phyloP scores from a whole-genome alignment of 2,329 filamentous ascomycete species.

The Arthrobotrys entomopaga region DNA sequence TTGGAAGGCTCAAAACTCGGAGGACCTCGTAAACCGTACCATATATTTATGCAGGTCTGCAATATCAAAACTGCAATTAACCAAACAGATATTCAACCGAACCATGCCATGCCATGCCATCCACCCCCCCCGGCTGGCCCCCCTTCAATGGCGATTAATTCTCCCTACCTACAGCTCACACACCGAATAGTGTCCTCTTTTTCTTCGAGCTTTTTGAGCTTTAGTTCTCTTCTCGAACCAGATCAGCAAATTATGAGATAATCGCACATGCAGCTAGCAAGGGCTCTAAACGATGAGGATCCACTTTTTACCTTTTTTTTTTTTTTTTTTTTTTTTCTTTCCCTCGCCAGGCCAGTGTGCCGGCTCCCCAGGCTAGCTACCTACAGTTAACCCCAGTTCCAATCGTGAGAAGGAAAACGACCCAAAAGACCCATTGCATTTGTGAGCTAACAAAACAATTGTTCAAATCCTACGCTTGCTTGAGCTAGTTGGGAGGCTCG shows the following conservation, averaged over 20 bases:
- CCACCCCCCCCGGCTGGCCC: slow-evolving; percentile 8
- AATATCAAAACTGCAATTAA: slow-evolving; percentile 11
- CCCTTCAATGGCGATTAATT: neutral
- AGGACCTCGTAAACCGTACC: slow-evolving; percentile 10
- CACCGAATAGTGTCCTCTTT: slow-evolving; percentile 2
- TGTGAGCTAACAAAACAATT: neutral
- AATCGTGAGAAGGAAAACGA: neutral
- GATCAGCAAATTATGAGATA: slow-evolving; percentile 56
- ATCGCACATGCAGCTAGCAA: slow-evolving; percentile 55
- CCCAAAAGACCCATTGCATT: neutral
- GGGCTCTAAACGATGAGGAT: slow-evolving; percentile 54
- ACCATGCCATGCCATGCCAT: neutral
- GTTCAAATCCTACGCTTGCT: slow-evolving; percentile 3
- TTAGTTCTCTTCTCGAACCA: slow-evolving; percentile 42
- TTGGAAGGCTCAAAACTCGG: neutral
- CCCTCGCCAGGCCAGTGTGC: neutral
- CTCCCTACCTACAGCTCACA: slow-evolving; percentile 25
- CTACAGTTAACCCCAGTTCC: slow-evolving; percentile 12
- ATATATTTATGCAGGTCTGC: neutral
- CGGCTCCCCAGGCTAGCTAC: slow-evolving; percentile 23
- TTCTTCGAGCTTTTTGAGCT: neutral
- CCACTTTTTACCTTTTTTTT: slow-evolving; percentile 41
- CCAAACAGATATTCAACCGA: slow-evolving; percentile 36
- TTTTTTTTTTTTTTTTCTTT: too few relatives aligned
- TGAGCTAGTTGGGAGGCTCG: neutral